Conservation (phyloP, 768 basidiomycete species). For the Solioccasus polychromus region DNA sequence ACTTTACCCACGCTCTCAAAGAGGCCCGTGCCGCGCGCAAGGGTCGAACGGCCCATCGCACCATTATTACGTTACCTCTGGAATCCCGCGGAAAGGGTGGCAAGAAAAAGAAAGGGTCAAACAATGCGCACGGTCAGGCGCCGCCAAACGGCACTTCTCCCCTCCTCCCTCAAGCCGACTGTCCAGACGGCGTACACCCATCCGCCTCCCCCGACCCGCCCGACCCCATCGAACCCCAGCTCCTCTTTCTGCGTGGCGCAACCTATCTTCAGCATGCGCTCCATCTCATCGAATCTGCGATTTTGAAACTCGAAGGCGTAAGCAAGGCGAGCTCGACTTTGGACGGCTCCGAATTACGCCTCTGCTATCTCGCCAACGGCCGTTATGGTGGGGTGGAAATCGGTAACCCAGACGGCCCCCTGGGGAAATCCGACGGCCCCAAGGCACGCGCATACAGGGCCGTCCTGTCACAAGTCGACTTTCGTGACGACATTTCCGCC, state of each 20-base stretch:
- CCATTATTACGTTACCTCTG: constrained; percentile 36
- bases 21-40: constrained; percentile 74
- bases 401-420: constrained; percentile 75
- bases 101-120: constrained; percentile 53
- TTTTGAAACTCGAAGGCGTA: constrained; percentile 70
- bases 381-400: constrained; percentile 83
- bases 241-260: constrained; percentile 79
- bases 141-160: constrained; percentile 71
- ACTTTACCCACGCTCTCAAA: constrained; percentile 78
- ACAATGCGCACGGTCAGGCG: constrained; percentile 58
- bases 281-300: constrained; percentile 66
- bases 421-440: constrained; percentile 54
- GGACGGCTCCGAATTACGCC: constrained; percentile 73
- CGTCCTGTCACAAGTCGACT: constrained; percentile 50
- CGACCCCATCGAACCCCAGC: constrained; percentile 82
- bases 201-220: constrained; percentile 76
- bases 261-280: constrained; percentile 81
- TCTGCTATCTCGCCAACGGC: constrained; percentile 74
- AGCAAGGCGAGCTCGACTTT: constrained; percentile 47
- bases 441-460: constrained; percentile 66
- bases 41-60: constrained; percentile 54
- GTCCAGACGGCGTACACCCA: constrained; percentile 58
- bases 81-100: constrained; percentile 42
- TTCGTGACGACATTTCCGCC: constrained; percentile 57
- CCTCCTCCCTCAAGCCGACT: too few relatives aligned